Evolutionary conservation across 768 basidiomycete species (phyloP), one percentile per base, ranked within the genome.

Genomic region (Suillus subluteus): DNA sequence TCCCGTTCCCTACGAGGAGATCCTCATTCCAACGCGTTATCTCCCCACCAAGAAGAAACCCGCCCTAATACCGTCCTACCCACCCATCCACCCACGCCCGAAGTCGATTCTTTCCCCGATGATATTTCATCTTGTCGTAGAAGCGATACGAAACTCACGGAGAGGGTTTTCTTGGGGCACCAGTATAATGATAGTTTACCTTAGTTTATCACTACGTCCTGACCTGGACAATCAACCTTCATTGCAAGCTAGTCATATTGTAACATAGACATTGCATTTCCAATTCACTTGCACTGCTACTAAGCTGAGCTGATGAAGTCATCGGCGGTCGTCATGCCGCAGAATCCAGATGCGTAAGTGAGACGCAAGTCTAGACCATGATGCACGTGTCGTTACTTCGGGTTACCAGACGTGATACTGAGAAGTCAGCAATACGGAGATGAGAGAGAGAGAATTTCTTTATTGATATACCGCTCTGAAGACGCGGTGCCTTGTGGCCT

Each of bases 121-220:
- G 62, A 41, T 4, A 4, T 12, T 50, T 21, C 41, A 23, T 44
- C 59, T 3, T n/a, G 46, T 64, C 41, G 32, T 46, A 64, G n/a
- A 37, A 64, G 37, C 30, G 59, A 32, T 26, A 65, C 41, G 2
- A 41, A 61, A 26, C 12, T 32, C 30, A 13, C 30, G 18, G 59
- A 21, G 48, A 62, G 11, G 63, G 54, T 30, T 62, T 50, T 52
- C 50, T 48, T 35, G 18, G 63, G 65, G 32, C 58, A 67, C n/a
- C 58, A 66, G 63, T 67, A 58, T 30, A n/a, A 66, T 65, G 65
- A 65, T 30, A 65, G 63, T 40, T 58, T 63, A 5, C 23, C 35
- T n/a, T 63, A 32, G 46, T 48, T n/a, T 37, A 9, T 30, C 63
- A 38, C 32, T 55, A 38, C 62, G 63, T n/a, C 59, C 58, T 37